Evolutionary conservation across 2,329 filamentous ascomycete genomes (phyloP).

Genomic region (Fusarium euwallaceae): DNA sequence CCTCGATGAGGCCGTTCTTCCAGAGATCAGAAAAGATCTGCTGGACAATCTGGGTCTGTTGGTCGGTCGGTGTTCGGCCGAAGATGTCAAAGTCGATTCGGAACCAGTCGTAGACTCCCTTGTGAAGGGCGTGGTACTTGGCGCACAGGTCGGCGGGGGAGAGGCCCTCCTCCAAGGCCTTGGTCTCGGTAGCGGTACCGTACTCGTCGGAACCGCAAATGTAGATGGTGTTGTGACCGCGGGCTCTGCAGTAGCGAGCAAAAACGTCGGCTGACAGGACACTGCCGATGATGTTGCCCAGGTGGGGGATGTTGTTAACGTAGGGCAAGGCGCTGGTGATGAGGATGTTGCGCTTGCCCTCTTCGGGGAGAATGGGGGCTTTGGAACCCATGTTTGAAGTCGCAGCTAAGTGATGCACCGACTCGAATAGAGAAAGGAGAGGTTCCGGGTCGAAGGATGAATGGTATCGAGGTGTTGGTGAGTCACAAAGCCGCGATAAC

Average conservation of each 20-base stretch:
- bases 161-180: constrained; percentile 88
- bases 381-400: constrained; percentile 42
- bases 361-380: constrained; percentile 70
- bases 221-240: constrained; percentile 84
- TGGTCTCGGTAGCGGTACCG: constrained; percentile 95
- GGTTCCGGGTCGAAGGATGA: constrained; percentile 7
- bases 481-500: constrained; percentile 43
- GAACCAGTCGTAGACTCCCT: constrained; percentile 96
- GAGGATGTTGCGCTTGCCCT: constrained; percentile 87
- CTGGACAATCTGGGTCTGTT: constrained; percentile 94
- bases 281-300: constrained; percentile 90
- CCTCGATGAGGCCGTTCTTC: constrained; percentile 88
- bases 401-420: constrained; percentile 1
- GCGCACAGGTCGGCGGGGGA: constrained; percentile 88
- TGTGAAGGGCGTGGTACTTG: constrained; percentile 92
- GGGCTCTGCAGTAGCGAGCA: constrained; percentile 82
- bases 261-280: constrained; percentile 93
- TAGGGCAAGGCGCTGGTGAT: constrained; percentile 94
- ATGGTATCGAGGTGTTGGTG: constrained; percentile 28
- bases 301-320: constrained; percentile 80
- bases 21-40: constrained; percentile 90
- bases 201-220: constrained; percentile 94
- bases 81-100: constrained; percentile 95
- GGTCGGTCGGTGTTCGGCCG: constrained; percentile 87
- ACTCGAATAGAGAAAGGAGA: not conserved